Percentiles rank a stretch among this genome's conserved stretches.
phyloP scores from a whole-genome alignment of 306 rosid genomes.

The Alnus glutinosa region DNA sequence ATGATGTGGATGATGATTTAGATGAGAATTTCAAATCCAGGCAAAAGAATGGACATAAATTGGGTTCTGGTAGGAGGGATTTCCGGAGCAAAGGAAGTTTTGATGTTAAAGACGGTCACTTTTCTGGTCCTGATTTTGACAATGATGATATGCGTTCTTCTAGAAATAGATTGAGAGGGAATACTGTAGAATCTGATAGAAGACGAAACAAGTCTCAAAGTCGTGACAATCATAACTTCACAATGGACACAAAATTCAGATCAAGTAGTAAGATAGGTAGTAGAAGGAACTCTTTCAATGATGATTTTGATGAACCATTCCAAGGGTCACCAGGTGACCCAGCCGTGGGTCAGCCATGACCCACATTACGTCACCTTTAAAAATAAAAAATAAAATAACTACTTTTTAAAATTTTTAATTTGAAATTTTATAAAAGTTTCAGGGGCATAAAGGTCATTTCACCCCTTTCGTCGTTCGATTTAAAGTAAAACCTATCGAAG shows the following conservation, averaged over 20 bases:
- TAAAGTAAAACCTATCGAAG: no score
- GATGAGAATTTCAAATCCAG: conserved; percentile 41
- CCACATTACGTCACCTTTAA: no score
- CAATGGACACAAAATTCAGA: conserved; percentile 35
- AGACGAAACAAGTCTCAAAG: conserved; percentile 19
- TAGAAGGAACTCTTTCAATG: conserved; percentile 40
- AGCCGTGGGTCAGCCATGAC: no score
- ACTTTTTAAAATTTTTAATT: no score
- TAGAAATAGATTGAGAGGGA: conserved; percentile 24
- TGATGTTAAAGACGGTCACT: conserved; percentile 19
- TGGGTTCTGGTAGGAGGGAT: conserved; percentile 42
- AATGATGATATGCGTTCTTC: conserved; percentile 18
- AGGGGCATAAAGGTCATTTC: no score
- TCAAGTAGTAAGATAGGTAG: conserved; percentile 40
- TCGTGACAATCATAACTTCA: conserved; percentile 25
- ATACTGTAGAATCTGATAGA: conserved; percentile 16
- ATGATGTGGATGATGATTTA: conserved; percentile 67
- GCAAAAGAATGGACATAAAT: conserved; percentile 34
- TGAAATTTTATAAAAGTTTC: no score
- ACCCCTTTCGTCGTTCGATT: no score
- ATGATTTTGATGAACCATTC: conserved; percentile 49
- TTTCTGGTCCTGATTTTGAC: conserved; percentile 43
- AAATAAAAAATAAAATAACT: no score
- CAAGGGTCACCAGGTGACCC: conserved; percentile 31
- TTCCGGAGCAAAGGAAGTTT: conserved; percentile 34